Conservation (phyloP, 106 monocot species). For the Phalaenopsis aphrodite region DNA sequence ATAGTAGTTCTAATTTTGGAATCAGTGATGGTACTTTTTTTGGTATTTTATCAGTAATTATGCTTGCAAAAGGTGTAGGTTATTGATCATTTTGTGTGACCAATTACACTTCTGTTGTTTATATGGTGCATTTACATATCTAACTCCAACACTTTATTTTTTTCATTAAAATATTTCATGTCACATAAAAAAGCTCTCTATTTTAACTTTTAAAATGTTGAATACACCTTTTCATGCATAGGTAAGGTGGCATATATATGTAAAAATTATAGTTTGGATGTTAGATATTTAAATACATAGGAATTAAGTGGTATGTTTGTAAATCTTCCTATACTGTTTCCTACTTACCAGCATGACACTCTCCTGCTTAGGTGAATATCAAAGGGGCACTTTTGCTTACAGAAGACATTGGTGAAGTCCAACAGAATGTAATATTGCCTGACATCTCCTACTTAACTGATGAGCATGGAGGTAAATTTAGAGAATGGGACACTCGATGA, state of each 20-base stretch:
- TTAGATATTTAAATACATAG: too few relatives aligned
- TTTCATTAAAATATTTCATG: too few relatives aligned
- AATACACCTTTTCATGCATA: too few relatives aligned
- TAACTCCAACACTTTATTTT: too few relatives aligned
- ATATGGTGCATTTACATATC: not conserved
- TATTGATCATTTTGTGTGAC: not conserved
- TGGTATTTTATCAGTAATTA: not conserved
- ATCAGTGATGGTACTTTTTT: not conserved
- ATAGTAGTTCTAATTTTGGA: not conserved
- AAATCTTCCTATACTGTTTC: too few relatives aligned
- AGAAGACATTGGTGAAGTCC: constrained; percentile 46
- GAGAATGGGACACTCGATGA: not conserved
- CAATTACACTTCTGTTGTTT: not conserved
- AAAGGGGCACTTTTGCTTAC: constrained; percentile 63
- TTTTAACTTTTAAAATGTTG: too few relatives aligned
- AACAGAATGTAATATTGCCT: constrained; percentile 56
- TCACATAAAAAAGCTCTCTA: too few relatives aligned
- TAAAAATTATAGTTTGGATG: too few relatives aligned
- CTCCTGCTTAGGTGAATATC: constrained; percentile 53
- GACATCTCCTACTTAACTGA: constrained; percentile 77
- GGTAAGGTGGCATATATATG: too few relatives aligned
- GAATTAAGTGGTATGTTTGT: too few relatives aligned
- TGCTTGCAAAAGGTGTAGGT: not conserved
- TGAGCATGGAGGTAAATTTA: constrained; percentile 69
- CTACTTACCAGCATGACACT: not conserved